Percentiles rank a stretch among this genome's conserved stretches.
Evolutionary conservation across 225 moss, liverwort and hornwort species (phyloP).

Genomic region (Thuidium tamariscinum): DNA sequence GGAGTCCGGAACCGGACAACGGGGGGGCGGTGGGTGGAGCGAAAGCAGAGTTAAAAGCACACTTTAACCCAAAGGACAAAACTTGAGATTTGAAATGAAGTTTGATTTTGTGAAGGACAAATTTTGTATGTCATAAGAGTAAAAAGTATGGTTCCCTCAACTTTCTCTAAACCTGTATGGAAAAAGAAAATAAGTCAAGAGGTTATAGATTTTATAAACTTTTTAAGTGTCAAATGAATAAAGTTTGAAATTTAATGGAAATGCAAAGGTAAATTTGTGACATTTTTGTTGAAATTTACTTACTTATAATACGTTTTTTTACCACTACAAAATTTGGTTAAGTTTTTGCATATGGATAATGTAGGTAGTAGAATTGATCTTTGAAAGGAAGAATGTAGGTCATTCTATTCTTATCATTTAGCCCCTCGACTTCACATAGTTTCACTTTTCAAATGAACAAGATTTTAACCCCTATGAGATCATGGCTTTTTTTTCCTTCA

Average conservation of each 20-base stretch:
- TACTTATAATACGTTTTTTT: not conserved
- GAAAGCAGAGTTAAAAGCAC: not conserved
- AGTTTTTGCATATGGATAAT: not conserved
- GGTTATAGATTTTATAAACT: not conserved
- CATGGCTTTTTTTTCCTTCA: too few species aligned
- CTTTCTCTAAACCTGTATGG: not conserved
- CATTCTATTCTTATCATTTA: not conserved
- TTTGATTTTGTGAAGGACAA: not conserved
- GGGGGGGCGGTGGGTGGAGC: not conserved
- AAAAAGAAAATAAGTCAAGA: not conserved
- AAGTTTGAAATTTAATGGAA: not conserved
- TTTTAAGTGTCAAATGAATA: accelerated
- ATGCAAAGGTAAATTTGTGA: too few species aligned
- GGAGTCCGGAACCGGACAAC: not conserved
- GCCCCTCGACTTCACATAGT: accelerated
- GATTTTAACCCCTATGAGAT: not conserved
- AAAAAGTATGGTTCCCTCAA: not conserved
- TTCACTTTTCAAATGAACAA: not conserved
- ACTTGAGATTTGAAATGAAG: not conserved
- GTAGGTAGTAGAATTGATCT: not conserved
- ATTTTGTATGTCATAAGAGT: not conserved
- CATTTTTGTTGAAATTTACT: not conserved
- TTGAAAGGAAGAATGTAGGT: not conserved
- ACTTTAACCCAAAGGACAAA: not conserved
- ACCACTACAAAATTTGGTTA: too few species aligned